Conservation (phyloP, 108 stramenopile species). For the Pseudonitzschia multistriata region DNA sequence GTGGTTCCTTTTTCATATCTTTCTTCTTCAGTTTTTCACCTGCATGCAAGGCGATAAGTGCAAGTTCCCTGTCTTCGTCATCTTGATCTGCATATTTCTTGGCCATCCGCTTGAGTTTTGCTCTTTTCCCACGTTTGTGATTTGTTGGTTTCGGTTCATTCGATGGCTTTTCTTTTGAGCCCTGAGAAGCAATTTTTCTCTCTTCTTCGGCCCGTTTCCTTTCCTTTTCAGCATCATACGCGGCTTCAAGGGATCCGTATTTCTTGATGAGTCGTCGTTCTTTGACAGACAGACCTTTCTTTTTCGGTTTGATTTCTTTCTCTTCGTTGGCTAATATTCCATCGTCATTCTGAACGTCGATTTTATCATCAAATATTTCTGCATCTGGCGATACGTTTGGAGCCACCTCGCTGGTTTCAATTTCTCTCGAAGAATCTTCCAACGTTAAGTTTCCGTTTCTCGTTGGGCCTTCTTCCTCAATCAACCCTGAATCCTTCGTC, state of each 20-base stretch:
- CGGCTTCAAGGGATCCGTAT: conserved; percentile 65
- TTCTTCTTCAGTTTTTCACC: conserved; percentile 65
- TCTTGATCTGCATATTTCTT: conserved; percentile 96
- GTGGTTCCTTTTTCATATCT: conserved; percentile 33
- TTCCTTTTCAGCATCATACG: conserved; percentile 42
- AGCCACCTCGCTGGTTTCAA: not conserved
- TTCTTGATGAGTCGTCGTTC: conserved; percentile 73
- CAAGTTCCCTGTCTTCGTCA: conserved; percentile 92
- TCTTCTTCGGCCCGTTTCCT: conserved; percentile 29
- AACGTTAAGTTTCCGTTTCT: not conserved
- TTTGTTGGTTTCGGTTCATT: conserved; percentile 16
- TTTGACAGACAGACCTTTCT: conserved; percentile 74
- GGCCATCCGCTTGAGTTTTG: conserved; percentile 63
- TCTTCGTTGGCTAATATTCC: not conserved
- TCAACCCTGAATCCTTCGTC: not conserved
- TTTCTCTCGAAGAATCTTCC: not conserved
- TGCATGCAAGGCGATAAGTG: conserved; percentile 87
- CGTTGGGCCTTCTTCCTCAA: not conserved
- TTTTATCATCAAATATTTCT: not conserved
- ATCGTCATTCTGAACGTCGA: conserved; percentile 22
- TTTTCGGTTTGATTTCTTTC: conserved; percentile 16
- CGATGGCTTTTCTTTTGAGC: not conserved
- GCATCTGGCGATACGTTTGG: not conserved
- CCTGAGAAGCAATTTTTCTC: not conserved
- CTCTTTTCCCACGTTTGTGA: conserved; percentile 62